These are phyloP conservation scores for Nakazawaea anatomiae DNA, from an alignment of 805 yeast genomes.

Conservation along the genomic window DNA sequence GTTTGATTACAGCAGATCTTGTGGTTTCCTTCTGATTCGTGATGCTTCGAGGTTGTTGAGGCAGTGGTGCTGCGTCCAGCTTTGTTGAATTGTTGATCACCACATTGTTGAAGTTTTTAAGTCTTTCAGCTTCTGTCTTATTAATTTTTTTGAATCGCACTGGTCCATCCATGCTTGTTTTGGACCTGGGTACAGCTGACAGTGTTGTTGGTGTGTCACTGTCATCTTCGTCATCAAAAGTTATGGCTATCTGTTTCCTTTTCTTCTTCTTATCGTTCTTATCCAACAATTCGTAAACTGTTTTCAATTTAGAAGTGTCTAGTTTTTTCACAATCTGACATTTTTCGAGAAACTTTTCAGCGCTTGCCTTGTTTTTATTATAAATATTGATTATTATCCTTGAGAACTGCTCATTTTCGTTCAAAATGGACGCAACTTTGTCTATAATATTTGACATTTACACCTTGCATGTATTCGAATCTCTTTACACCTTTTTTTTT, in stretches of 20 bases:
- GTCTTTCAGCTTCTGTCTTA: background rate
- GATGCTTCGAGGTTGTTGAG: too few species aligned
- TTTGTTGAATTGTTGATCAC: background rate
- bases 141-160: conserved; percentile 5
- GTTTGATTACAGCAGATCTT: background rate
- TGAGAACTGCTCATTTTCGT: conserved; percentile 4
- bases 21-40: background rate
- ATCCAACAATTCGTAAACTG: conserved; percentile 2
- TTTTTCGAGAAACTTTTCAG: background rate
- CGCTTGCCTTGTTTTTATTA: background rate
- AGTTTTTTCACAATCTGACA: conserved; percentile 3
- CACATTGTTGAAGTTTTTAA: background rate
- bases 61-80: background rate
- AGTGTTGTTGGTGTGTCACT: background rate
- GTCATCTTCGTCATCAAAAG: conserved; percentile 1
- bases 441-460: background rate
- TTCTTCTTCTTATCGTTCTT: conserved; percentile 3
- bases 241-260: background rate
- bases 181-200: background rate
- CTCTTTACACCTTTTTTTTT: background rate
- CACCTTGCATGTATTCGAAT: background rate
- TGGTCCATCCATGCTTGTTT: background rate
- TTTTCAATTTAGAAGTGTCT: background rate
- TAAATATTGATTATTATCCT: conserved; percentile 3
- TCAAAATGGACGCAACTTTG: conserved; percentile 1